phyloP scores from a whole-genome alignment of 2,329 filamentous ascomycete genomes.

The Diplocarpon mali region DNA sequence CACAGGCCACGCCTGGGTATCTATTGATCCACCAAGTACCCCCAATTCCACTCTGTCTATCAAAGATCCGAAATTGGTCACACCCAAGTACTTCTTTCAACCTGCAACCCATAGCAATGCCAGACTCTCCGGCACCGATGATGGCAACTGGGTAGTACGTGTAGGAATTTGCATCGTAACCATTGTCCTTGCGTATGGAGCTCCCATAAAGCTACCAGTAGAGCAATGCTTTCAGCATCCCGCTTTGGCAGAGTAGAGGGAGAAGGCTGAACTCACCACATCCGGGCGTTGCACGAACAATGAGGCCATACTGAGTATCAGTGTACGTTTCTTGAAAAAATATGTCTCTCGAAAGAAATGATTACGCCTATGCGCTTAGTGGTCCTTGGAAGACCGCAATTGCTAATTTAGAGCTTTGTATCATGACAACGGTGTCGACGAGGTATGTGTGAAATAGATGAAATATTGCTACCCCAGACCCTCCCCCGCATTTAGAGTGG shows the following conservation, averaged over 20 bases:
- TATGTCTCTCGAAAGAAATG: too few species aligned
- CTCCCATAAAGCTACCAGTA: constrained; percentile 19
- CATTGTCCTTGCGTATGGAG: constrained; percentile 31
- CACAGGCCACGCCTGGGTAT: constrained; percentile 43
- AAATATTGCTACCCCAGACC: too few species aligned
- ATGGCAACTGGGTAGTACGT: constrained; percentile 35
- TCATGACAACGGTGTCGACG: too few species aligned
- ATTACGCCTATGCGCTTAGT: too few species aligned
- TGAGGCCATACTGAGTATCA: too few species aligned
- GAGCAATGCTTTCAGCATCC: neutral
- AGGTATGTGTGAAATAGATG: too few species aligned
- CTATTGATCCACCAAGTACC: constrained; percentile 45
- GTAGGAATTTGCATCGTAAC: constrained; percentile 30
- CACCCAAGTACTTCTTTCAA: constrained; percentile 42
- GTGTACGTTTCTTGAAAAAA: too few species aligned
- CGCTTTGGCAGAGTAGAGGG: neutral
- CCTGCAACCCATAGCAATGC: constrained; percentile 47
- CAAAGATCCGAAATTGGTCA: constrained; percentile 48
- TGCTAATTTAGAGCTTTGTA: too few species aligned
- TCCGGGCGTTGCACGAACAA: neutral
- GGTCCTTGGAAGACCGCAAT: too few species aligned
- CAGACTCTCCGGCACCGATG: constrained; percentile 47
- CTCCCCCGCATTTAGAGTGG: too few species aligned
- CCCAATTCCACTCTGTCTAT: constrained; percentile 43
- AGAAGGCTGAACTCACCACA: constrained; percentile 7